Conservation (phyloP, 2,329 filamentous ascomycete genomes). For the Plectosphaerella plurivora region DNA sequence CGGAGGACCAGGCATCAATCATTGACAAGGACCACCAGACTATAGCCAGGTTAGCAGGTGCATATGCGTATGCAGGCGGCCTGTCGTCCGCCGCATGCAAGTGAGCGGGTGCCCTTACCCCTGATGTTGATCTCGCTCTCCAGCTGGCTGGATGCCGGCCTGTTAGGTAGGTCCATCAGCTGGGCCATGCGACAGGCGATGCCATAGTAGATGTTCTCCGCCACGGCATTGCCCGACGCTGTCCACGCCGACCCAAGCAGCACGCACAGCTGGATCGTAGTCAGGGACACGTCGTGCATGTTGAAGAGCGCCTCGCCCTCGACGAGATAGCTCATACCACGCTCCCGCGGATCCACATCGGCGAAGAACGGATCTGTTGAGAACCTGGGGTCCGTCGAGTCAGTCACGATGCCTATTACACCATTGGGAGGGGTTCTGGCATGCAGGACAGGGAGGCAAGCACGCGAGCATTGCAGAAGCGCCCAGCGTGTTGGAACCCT, state of each 20-base stretch:
- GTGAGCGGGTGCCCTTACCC: constrained; percentile 11
- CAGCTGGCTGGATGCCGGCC: constrained; percentile 17
- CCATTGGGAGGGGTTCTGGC: neutral
- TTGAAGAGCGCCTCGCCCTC: constrained; percentile 21
- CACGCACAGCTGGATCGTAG: constrained; percentile 32
- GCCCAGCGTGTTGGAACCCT: too few species aligned
- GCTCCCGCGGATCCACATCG: constrained; percentile 13
- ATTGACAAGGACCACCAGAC: constrained; percentile 17
- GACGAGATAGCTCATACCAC: constrained; percentile 14
- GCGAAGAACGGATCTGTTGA: constrained; percentile 15
- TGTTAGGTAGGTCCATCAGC: constrained; percentile 27
- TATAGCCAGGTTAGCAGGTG: neutral
- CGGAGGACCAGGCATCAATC: constrained; percentile 17
- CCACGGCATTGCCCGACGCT: constrained; percentile 26
- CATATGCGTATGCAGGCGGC: neutral
- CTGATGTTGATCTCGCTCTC: constrained; percentile 28
- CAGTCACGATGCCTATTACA: neutral
- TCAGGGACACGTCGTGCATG: constrained; percentile 28
- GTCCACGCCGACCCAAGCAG: constrained; percentile 28
- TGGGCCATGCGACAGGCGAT: constrained; percentile 28
- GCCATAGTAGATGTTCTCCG: constrained; percentile 32
- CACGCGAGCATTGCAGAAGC: neutral
- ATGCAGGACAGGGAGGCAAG: neutral
- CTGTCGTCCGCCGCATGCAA: too few species aligned
- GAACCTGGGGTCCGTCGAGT: constrained; percentile 11